Evolutionary conservation across 495 filamentous ascomycete species (phyloP).

Genomic region (Daldinia loculata): DNA sequence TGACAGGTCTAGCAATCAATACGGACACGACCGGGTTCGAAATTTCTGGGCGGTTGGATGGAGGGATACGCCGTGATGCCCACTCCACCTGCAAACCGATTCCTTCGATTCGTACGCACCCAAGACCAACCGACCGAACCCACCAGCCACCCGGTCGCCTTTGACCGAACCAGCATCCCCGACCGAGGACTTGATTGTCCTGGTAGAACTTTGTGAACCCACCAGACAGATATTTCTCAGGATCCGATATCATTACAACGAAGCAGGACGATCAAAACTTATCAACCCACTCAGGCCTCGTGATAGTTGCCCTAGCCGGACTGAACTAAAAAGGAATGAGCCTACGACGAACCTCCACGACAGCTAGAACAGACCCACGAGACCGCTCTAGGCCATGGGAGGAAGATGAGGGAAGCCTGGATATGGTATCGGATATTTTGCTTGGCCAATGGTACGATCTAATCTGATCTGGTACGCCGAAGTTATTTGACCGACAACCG

Average conservation of each 20-base stretch:
- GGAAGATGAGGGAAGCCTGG: constrained; percentile 12
- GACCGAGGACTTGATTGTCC: constrained; percentile 15
- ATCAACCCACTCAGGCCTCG: constrained; percentile 7
- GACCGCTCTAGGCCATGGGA: constrained; percentile 24
- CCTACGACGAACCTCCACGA: constrained; percentile 33
- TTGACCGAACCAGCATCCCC: constrained; percentile 31
- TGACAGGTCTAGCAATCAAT: constrained; percentile 9
- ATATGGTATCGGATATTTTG: constrained; percentile 5
- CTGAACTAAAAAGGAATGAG: constrained; percentile 6
- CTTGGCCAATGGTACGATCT: constrained; percentile 31
- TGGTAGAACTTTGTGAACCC: constrained; percentile 16
- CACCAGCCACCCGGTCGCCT: constrained; percentile 23
- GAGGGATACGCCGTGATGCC: constrained; percentile 16
- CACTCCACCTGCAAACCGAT: constrained; percentile 32
- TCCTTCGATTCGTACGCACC: constrained; percentile 31
- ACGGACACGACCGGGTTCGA: constrained; percentile 11
- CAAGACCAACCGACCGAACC: constrained; percentile 6
- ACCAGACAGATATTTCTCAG: constrained; percentile 2
- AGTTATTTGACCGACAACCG: constrained; percentile 28
- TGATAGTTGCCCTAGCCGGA: constrained; percentile 3
- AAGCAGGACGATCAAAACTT: constrained; percentile 11
- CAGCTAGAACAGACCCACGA: constrained; percentile 23
- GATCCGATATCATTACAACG: constrained; percentile 11
- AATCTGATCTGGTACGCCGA: constrained; percentile 38
- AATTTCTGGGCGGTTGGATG: constrained; percentile 18